Evolutionary conservation across 495 filamentous ascomycete species (phyloP).

Genomic region (Xylaria nigripes): DNA sequence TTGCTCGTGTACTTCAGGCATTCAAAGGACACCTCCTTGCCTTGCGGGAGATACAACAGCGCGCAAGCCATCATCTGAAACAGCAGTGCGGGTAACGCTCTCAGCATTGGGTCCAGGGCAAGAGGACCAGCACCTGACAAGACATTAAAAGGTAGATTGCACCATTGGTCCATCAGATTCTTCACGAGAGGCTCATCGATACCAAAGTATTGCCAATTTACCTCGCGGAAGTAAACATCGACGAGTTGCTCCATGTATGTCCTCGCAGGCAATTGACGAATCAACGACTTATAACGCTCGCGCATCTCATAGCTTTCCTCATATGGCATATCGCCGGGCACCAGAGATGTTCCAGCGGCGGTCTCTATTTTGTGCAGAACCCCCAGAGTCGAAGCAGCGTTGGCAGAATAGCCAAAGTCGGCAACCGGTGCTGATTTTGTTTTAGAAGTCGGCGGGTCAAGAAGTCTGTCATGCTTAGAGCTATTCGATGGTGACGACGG

Average conservation of each 20-base stretch:
- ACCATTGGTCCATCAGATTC: conserved; percentile 44
- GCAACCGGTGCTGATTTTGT: conserved; percentile 20
- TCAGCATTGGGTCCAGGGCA: conserved; percentile 34
- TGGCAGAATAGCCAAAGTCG: conserved; percentile 42
- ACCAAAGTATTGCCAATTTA: conserved; percentile 53
- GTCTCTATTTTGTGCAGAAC: conserved; percentile 43
- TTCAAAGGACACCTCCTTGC: conserved; percentile 39
- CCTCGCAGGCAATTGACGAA: conserved; percentile 46
- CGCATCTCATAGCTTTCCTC: conserved; percentile 28
- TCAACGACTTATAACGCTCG: conserved; percentile 45
- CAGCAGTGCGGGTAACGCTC: conserved; percentile 48
- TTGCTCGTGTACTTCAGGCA: conserved; percentile 49
- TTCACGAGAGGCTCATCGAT: conserved; percentile 47
- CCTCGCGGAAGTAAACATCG: conserved; percentile 45
- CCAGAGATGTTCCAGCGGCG: conserved; percentile 19
- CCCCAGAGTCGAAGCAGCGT: conserved; percentile 38
- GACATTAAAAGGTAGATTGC: conserved; percentile 37
- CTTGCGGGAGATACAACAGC: conserved; percentile 44
- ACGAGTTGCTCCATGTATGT: conserved; percentile 46
- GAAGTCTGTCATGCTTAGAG: conserved; percentile 10
- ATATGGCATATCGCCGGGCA: conserved; percentile 19
- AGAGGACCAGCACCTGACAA: conserved; percentile 35
- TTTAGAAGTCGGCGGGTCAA: conserved; percentile 14
- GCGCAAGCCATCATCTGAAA: conserved; percentile 49
- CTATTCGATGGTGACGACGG: not conserved